These are phyloP conservation scores for Mycocentrospora acerina DNA, from an alignment of 2,329 filamentous ascomycete species.

Conservation along the genomic window DNA sequence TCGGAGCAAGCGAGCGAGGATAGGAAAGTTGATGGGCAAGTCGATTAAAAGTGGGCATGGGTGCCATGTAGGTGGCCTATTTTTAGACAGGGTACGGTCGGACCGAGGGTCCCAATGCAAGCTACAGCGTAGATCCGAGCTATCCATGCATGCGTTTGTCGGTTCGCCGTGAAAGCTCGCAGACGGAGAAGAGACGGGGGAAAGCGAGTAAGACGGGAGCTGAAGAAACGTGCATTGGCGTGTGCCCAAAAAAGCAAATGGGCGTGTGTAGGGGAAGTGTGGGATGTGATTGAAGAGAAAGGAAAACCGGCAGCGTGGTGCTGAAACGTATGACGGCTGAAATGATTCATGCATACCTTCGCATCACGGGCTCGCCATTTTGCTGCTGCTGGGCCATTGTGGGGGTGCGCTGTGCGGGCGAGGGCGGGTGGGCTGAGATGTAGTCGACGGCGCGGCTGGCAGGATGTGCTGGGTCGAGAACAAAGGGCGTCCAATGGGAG, in stretches of 20 bases:
- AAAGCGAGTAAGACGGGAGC: not conserved
- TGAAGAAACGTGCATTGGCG: not conserved
- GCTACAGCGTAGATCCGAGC: conserved; percentile 36
- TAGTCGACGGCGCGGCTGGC: conserved; percentile 4
- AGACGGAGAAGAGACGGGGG: not conserved
- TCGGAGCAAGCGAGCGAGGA: conserved; percentile 14
- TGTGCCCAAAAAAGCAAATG: not conserved
- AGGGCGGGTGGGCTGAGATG: not conserved
- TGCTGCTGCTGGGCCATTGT: conserved; percentile 40
- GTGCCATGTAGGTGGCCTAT: conserved; percentile 33
- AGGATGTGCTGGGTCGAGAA: not conserved
- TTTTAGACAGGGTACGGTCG: conserved; percentile 39
- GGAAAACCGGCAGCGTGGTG: too few relatives aligned
- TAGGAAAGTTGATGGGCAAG: conserved; percentile 24
- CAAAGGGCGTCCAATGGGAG: not conserved
- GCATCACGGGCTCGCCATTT: conserved; percentile 59
- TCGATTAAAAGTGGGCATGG: conserved; percentile 39
- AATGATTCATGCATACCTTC: conserved; percentile 59
- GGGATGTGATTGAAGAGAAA: conserved; percentile 1
- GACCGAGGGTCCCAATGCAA: conserved; percentile 43
- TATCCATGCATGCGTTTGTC: conserved; percentile 12
- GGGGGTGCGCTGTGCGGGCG: conserved; percentile 4
- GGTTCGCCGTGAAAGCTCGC: not conserved
- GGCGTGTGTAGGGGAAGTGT: too few relatives aligned
- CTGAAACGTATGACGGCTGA: conserved; percentile 1